Percentiles rank a stretch among this genome's conserved stretches.
Conservation (phyloP, 805 yeast species). For the Candida schatavii region DNA sequence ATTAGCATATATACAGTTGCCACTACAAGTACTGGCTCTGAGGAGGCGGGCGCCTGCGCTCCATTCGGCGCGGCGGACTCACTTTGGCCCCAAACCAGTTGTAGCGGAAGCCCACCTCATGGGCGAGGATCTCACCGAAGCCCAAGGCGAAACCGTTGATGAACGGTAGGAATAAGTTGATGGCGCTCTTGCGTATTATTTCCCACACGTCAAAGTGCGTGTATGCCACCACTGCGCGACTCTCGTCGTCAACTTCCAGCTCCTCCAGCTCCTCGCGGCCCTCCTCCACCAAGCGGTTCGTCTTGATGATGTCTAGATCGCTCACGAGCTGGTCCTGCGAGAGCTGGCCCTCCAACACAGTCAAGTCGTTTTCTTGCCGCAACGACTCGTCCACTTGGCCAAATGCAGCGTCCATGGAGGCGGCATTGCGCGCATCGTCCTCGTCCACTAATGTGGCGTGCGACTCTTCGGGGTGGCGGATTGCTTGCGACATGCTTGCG, state of each 20-base stretch:
- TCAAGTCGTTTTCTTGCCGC: conserved; percentile 18
- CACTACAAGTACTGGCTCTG: conserved; percentile 15
- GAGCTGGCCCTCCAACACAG: conserved; percentile 21
- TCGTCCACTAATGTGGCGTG: conserved; percentile 6
- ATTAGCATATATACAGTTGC: not conserved
- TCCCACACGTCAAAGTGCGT: conserved; percentile 29
- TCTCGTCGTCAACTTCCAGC: conserved; percentile 8
- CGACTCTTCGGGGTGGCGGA: not conserved
- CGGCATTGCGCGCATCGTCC: conserved; percentile 8
- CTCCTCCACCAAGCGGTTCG: conserved; percentile 21
- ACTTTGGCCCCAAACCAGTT: conserved; percentile 75
- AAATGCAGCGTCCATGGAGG: conserved; percentile 6
- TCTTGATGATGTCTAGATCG: conserved; percentile 24
- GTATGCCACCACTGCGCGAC: not conserved
- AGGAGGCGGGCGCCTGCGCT: conserved; percentile 17
- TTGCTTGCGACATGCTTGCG: not conserved
- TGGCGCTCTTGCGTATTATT: conserved; percentile 50
- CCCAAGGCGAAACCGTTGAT: conserved; percentile 94
- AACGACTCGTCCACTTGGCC: conserved; percentile 6
- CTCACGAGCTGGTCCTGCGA: conserved; percentile 31
- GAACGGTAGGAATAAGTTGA: conserved; percentile 81
- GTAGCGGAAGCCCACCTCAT: conserved; percentile 79
- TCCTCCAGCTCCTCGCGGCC: conserved; percentile 18
- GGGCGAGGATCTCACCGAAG: conserved; percentile 92
- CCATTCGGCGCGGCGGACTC: conserved; percentile 33